These are phyloP conservation scores for Neonectria faginata DNA, from an alignment of 2,329 filamentous ascomycete species.

Conservation along the genomic window DNA sequence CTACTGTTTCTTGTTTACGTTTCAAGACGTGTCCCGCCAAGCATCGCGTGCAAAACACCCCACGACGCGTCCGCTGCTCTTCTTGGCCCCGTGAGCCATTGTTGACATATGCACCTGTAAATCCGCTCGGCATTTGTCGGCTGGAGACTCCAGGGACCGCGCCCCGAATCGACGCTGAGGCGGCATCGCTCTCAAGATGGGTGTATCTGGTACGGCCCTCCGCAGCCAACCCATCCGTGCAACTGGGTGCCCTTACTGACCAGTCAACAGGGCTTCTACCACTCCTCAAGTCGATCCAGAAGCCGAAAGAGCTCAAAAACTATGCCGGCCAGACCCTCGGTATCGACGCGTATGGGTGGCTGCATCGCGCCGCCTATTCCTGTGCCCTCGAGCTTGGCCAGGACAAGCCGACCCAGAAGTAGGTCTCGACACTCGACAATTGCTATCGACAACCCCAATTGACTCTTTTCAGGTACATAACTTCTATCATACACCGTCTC, in stretches of 20 bases:
- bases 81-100: slow-evolving; percentile 27
- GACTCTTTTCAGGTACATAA: slow-evolving; percentile 75
- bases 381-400: slow-evolving; percentile 93
- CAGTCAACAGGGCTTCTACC: slow-evolving; percentile 78
- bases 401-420: slow-evolving; percentile 89
- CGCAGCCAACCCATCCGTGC: neutral
- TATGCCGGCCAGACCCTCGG: slow-evolving; percentile 89
- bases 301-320: slow-evolving; percentile 85
- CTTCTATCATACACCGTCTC: slow-evolving; percentile 90
- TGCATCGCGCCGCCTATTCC: slow-evolving; percentile 90
- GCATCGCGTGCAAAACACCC: slow-evolving; percentile 37
- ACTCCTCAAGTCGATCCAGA: slow-evolving; percentile 95
- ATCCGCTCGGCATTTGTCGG: slow-evolving; percentile 30
- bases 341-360: slow-evolving; percentile 98
- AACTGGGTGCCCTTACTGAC: slow-evolving; percentile 34
- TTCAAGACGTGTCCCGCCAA: slow-evolving; percentile 23
- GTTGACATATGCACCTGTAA: slow-evolving; percentile 32
- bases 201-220: slow-evolving; percentile 50
- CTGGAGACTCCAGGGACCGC: slow-evolving; percentile 25
- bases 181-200: slow-evolving; percentile 47
- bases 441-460: slow-evolving; percentile 9
- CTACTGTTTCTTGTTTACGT: slow-evolving; percentile 17
- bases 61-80: slow-evolving; percentile 37
- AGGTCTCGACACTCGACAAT: slow-evolving; percentile 48
- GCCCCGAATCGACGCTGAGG: slow-evolving; percentile 26